Conservation (phyloP, 768 basidiomycete genomes). For the Mrakia blollopis region DNA sequence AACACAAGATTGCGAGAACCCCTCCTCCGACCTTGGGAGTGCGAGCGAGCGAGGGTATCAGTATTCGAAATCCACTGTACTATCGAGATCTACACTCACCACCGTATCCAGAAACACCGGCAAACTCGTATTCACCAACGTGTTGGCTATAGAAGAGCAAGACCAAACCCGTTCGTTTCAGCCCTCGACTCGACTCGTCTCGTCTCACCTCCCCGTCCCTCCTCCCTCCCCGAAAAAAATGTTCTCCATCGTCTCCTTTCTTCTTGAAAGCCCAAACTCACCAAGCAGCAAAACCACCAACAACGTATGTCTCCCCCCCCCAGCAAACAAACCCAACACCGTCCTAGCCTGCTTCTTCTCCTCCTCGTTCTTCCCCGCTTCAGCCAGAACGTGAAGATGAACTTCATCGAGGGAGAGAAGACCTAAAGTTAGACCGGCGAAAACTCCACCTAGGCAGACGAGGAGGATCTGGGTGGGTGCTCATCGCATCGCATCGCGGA, state of each 20-base stretch:
- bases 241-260: background rate
- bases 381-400: background rate
- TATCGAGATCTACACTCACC: background rate
- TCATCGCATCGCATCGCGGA: no score
- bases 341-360: background rate
- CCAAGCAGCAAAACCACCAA: constrained; percentile 11
- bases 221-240: background rate
- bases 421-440: constrained; percentile 22
- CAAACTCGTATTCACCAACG: constrained; percentile 6
- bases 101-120: constrained; percentile 20
- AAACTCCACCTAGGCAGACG: constrained; percentile 18
- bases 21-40: constrained; percentile 25
- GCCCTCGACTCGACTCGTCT: background rate
- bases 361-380: background rate
- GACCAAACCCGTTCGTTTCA: no score
- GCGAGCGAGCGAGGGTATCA: background rate
- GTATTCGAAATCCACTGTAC: no score
- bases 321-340: background rate
- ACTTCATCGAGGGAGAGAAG: background rate
- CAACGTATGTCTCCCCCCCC: constrained; percentile 7
- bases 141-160: background rate
- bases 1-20: background rate
- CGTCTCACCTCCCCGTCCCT: background rate
- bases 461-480: background rate
- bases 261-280: background rate